Percentiles rank a stretch among this genome's conserved stretches.
Evolutionary conservation across 768 basidiomycete species (phyloP).

Genomic region (Pulveroboletus sp.): DNA sequence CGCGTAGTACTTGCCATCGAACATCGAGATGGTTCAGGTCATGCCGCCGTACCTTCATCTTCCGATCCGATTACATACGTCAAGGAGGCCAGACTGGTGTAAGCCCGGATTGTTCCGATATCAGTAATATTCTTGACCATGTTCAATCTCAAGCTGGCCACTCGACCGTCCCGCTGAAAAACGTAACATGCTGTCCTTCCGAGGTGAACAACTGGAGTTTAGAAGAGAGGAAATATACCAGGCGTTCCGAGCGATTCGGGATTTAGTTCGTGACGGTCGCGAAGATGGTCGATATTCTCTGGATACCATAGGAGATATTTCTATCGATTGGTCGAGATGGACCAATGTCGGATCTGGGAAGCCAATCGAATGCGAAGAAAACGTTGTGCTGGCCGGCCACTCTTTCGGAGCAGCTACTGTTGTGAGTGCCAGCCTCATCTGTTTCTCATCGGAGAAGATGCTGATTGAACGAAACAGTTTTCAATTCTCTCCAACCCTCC

Average conservation of each 20-base stretch:
- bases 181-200: constrained; percentile 43
- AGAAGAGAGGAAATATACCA: constrained; percentile 67
- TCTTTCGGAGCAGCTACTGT: constrained; percentile 56
- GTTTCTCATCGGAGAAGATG: not conserved
- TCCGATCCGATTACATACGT: constrained; percentile 45
- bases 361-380: constrained; percentile 31
- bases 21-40: constrained; percentile 78
- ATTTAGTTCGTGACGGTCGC: constrained; percentile 42
- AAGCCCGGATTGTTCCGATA: constrained; percentile 17
- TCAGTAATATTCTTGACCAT: not conserved
- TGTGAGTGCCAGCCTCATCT: constrained; percentile 30
- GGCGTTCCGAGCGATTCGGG: constrained; percentile 53
- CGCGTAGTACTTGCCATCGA: constrained; percentile 79
- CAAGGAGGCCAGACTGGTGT: constrained; percentile 54
- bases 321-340: constrained; percentile 43
- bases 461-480: constrained; percentile 35
- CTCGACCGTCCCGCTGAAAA: constrained; percentile 13
- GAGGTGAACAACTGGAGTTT: constrained; percentile 66
- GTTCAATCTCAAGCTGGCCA: constrained; percentile 23
- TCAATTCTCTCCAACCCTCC: constrained; percentile 52
- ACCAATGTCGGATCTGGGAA: constrained; percentile 16
- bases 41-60: constrained; percentile 40
- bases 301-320: constrained; percentile 35
- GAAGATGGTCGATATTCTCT: constrained; percentile 27
- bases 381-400: constrained; percentile 47